Conservation (phyloP, 2,329 filamentous ascomycete genomes). For the Exophiala bonariae region DNA sequence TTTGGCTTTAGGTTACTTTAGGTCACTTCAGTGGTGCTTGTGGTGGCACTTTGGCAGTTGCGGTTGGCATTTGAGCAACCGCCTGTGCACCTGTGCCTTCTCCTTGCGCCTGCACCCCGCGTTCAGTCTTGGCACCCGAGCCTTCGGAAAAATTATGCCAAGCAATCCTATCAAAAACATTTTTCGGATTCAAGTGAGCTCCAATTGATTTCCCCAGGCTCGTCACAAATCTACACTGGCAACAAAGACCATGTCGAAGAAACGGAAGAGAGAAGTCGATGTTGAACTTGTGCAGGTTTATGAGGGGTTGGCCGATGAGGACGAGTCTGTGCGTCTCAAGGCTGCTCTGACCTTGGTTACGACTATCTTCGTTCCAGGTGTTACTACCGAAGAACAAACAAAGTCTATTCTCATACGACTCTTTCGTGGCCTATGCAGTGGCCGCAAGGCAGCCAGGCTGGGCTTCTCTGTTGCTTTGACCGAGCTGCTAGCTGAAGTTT, state of each 20-base stretch:
- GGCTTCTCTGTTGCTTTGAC: conserved; percentile 89
- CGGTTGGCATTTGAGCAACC: too few species aligned
- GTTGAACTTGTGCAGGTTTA: conserved; percentile 50
- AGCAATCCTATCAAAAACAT: not conserved
- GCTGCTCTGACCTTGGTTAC: conserved; percentile 45
- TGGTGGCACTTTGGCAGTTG: not conserved
- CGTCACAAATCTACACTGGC: conserved; percentile 4
- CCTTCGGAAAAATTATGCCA: conserved; percentile 2
- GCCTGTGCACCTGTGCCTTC: too few species aligned
- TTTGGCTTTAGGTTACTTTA: too few species aligned
- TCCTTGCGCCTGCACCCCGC: too few species aligned
- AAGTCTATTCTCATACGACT: conserved; percentile 58
- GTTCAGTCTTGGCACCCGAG: not conserved
- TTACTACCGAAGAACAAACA: conserved; percentile 41
- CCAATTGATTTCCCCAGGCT: not conserved
- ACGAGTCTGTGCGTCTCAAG: conserved; percentile 47
- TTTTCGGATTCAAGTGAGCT: not conserved
- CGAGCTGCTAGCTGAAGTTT: conserved; percentile 73
- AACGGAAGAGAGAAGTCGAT: conserved; percentile 35
- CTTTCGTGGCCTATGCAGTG: conserved; percentile 85
- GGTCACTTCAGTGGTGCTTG: too few species aligned
- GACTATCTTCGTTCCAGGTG: conserved; percentile 43
- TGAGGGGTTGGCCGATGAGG: conserved; percentile 48
- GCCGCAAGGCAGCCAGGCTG: conserved; percentile 81
- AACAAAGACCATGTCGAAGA: conserved; percentile 15